phyloP scores from a whole-genome alignment of 1,284 basidiomycete species.

The Trichosporon sp. region DNA sequence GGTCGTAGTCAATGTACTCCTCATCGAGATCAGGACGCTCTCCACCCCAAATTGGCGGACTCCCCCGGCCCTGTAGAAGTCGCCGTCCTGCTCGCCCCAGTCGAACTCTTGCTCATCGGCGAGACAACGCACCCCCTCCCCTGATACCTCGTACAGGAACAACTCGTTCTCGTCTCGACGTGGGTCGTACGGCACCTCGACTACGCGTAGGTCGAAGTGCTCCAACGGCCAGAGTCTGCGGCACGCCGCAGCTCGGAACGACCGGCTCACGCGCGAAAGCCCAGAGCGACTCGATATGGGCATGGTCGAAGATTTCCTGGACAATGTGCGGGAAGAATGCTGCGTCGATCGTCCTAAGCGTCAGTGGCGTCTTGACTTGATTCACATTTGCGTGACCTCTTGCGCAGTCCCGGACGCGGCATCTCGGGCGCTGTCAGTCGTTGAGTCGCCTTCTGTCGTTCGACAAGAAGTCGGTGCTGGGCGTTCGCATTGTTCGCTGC shows the following conservation, averaged over 20 bases:
- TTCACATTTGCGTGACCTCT: neutral
- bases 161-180: neutral
- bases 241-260: neutral
- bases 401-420: no score
- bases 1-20: no score
- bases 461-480: no score
- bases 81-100: no score
- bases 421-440: no score
- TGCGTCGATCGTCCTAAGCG: neutral
- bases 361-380: neutral
- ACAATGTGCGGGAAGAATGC: slow-evolving; percentile 24
- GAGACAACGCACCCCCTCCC: neutral
- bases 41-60: no score
- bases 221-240: neutral
- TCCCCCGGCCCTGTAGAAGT: neutral
- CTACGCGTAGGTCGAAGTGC: neutral
- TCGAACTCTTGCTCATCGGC: no score
- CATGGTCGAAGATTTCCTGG: slow-evolving; percentile 20
- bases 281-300: neutral
- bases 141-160: neutral
- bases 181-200: neutral
- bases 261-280: neutral
- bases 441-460: no score
- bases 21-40: no score
- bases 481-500: no score